These are phyloP conservation scores for Epichloe uncinata DNA, from an alignment of 2,329 filamentous ascomycete species.

Conservation along the genomic window DNA sequence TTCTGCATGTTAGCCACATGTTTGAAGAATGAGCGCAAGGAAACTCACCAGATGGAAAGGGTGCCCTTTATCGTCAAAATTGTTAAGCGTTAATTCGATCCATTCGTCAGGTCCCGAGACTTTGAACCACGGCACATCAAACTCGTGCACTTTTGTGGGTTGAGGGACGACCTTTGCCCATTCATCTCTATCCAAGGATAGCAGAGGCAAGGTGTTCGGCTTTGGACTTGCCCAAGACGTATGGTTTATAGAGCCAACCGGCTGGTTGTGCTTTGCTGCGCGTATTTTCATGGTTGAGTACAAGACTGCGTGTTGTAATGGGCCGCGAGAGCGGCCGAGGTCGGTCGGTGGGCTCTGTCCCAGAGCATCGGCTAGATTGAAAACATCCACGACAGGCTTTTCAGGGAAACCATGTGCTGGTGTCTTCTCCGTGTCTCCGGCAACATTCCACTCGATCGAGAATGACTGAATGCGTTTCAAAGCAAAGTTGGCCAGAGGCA, in stretches of 20 bases:
- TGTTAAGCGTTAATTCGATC: conserved; percentile 36
- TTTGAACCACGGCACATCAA: conserved; percentile 9
- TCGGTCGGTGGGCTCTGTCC: neutral
- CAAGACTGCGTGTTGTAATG: conserved; percentile 8
- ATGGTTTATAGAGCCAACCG: conserved; percentile 12
- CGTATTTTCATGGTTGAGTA: conserved; percentile 11
- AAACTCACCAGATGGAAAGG: conserved; percentile 32
- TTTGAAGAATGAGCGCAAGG: neutral
- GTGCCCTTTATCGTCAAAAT: conserved; percentile 34
- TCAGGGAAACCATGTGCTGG: neutral
- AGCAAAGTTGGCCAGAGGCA: conserved; percentile 11
- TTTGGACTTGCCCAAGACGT: conserved; percentile 9
- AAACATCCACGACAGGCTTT: neutral
- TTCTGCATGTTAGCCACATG: neutral
- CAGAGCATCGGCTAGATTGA: conserved; percentile 2
- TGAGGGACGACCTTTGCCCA: conserved; percentile 9
- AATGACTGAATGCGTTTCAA: conserved; percentile 10
- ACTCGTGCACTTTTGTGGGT: conserved; percentile 6
- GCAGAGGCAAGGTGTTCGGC: conserved; percentile 6
- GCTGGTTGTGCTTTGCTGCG: conserved; percentile 9
- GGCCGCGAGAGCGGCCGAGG: neutral
- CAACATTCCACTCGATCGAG: conserved; percentile 3
- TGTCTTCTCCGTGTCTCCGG: neutral
- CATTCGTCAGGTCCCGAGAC: conserved; percentile 17
- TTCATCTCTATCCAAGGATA: conserved; percentile 5